Evolutionary conservation across 2,329 filamentous ascomycete species (phyloP).

Genomic region (Hortaea werneckii): DNA sequence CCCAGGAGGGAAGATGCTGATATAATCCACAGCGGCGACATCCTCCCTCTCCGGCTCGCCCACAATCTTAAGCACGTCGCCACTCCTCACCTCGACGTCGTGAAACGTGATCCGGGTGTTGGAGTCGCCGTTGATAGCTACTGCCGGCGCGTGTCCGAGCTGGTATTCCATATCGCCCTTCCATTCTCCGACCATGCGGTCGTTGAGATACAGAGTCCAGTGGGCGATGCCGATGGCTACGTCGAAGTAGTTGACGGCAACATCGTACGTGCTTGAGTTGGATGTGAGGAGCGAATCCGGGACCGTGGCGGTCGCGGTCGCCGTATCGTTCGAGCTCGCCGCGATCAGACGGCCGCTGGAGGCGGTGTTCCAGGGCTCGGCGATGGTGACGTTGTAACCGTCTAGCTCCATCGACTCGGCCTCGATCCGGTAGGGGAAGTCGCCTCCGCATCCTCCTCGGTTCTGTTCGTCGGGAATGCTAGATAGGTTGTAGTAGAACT

Average conservation of each 20-base stretch:
- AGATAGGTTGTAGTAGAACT: slow-evolving; percentile 54
- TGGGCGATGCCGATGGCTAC: slow-evolving; percentile 46
- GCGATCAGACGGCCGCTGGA: slow-evolving; percentile 49
- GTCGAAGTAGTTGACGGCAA: slow-evolving; percentile 60
- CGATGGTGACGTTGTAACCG: slow-evolving; percentile 45
- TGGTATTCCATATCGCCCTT: slow-evolving; percentile 35
- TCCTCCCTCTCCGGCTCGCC: slow-evolving; percentile 51
- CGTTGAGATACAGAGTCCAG: slow-evolving; percentile 47
- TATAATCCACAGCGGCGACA: slow-evolving; percentile 57
- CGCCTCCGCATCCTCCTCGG: slow-evolving; percentile 45
- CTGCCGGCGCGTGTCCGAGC: slow-evolving; percentile 45
- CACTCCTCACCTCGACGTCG: slow-evolving; percentile 39
- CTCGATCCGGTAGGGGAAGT: slow-evolving; percentile 58
- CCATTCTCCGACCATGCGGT: slow-evolving; percentile 47
- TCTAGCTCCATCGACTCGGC: slow-evolving; percentile 54
- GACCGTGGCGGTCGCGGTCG: slow-evolving; percentile 46
- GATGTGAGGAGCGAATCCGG: slow-evolving; percentile 41
- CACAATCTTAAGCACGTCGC: slow-evolving; percentile 45
- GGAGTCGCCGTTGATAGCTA: slow-evolving; percentile 54
- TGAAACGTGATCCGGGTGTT: slow-evolving; percentile 53
- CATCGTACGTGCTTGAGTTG: slow-evolving; percentile 46
- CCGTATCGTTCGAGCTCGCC: slow-evolving; percentile 45
- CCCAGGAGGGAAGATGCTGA: slow-evolving; percentile 50
- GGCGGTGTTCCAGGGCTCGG: slow-evolving; percentile 47
- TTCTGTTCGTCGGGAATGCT: slow-evolving; percentile 47